These are phyloP conservation scores for Nicotiana tabacum DNA, from an alignment of 257 asterid genomes.

Conservation along the genomic window DNA sequence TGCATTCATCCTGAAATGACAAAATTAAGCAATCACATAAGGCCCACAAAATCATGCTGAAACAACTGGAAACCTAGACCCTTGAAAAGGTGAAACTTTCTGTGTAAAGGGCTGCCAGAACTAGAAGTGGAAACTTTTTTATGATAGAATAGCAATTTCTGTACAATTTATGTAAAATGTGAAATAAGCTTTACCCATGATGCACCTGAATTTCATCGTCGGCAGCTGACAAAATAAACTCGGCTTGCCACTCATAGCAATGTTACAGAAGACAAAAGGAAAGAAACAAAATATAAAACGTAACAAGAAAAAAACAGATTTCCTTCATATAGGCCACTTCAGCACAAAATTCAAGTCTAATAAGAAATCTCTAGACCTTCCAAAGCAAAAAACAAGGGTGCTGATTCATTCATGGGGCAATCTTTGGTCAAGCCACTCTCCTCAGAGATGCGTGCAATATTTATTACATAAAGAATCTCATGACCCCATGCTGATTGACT, in stretches of 20 bases:
- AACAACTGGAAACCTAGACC: not conserved
- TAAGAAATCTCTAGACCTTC: too few relatives aligned
- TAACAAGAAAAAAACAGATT: too few relatives aligned
- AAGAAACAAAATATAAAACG: not conserved
- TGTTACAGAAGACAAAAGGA: not conserved
- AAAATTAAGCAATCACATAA: not conserved
- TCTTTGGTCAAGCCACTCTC: not conserved
- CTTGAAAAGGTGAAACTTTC: not conserved
- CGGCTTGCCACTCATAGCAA: not conserved
- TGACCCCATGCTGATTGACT: not conserved
- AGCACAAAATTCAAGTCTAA: too few relatives aligned
- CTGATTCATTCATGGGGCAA: not conserved
- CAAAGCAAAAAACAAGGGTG: too few relatives aligned
- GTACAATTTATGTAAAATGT: not conserved
- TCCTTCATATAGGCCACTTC: too few relatives aligned
- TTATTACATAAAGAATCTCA: not conserved
- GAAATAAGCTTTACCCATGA: not conserved
- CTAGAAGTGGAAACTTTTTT: not conserved
- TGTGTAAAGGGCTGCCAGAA: not conserved
- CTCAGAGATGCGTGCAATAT: not conserved
- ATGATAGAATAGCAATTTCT: not conserved
- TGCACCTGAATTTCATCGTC: not conserved
- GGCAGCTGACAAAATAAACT: not conserved
- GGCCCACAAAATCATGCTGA: not conserved
- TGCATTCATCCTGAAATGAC: constrained; percentile 72